Conservation (phyloP, 805 yeast species). For the Metschnikowia arizonensis region DNA sequence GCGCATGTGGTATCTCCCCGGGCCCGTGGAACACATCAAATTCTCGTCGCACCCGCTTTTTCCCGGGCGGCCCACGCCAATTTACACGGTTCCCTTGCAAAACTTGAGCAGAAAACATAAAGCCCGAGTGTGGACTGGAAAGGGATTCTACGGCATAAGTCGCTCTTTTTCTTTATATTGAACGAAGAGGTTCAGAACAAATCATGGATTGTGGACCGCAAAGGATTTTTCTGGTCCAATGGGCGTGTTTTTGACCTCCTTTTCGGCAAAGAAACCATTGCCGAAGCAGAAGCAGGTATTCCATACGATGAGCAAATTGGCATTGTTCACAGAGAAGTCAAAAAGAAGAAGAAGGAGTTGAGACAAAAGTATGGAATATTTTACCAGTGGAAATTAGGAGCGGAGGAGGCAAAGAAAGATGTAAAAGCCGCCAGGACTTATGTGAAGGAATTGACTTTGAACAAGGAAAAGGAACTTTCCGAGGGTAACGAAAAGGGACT, state of each 20-base stretch:
- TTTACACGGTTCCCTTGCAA: conserved; percentile 59
- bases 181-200: conserved; percentile 47
- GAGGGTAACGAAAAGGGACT: conserved; percentile 7
- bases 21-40: conserved; percentile 49
- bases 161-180: conserved; percentile 69
- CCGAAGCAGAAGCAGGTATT: conserved; percentile 68
- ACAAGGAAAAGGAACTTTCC: conserved; percentile 13
- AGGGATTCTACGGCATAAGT: conserved; percentile 77
- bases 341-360: conserved; percentile 47
- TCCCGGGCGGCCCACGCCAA: conserved; percentile 76
- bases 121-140: conserved; percentile 78
- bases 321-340: conserved; percentile 43
- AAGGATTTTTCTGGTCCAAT: conserved; percentile 91
- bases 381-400: conserved; percentile 50
- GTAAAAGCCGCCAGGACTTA: conserved; percentile 22
- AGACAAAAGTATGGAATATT: conserved; percentile 55
- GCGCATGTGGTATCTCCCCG: conserved; percentile 74
- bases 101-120: conserved; percentile 52
- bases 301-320: conserved; percentile 58
- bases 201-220: conserved; percentile 78
- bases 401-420: conserved; percentile 31
- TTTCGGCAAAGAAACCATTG: conserved; percentile 77
- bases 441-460: conserved; percentile 16
- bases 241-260: conserved; percentile 78
- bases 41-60: conserved; percentile 72